phyloP scores from a whole-genome alignment of 176 grass and related monocot species.

The Rhynchospora tenuis region DNA sequence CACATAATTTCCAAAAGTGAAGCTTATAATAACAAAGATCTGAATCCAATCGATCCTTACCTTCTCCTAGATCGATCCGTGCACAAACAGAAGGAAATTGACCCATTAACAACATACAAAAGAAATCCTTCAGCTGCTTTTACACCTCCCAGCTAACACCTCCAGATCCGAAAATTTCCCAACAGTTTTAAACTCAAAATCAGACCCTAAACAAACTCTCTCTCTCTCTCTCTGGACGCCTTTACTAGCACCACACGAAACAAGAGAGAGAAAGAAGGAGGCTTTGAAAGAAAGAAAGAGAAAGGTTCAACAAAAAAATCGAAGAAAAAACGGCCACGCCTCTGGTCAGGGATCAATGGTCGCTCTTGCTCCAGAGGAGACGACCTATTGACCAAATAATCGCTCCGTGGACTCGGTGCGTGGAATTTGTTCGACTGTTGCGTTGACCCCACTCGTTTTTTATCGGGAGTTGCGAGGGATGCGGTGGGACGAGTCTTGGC shows the following conservation, averaged over 20 bases:
- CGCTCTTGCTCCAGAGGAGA: constrained; percentile 1
- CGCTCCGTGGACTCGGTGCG: not conserved
- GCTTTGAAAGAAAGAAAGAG: not conserved
- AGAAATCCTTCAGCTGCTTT: not conserved
- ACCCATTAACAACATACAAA: constrained; percentile 9
- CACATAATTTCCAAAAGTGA: not conserved
- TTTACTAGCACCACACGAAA: constrained; percentile 7
- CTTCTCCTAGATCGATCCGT: constrained; percentile 23
- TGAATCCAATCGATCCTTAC: constrained; percentile 8
- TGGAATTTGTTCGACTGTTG: not conserved
- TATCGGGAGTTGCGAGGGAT: not conserved
- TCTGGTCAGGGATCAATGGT: constrained; percentile 4
- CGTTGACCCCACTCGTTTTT: not conserved
- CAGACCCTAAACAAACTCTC: not conserved
- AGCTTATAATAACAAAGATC: constrained; percentile 7
- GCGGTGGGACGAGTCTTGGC: not conserved
- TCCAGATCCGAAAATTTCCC: constrained; percentile 17
- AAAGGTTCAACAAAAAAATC: not conserved
- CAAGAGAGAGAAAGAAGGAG: not conserved
- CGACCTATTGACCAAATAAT: constrained; percentile 7
- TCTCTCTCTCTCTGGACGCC: not conserved
- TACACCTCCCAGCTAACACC: not conserved
- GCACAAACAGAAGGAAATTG: not conserved
- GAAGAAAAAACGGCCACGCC: constrained; percentile 1
- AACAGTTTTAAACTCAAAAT: not conserved